Evolutionary conservation across 1,284 basidiomycete genomes (phyloP), one percentile per base, ranked within the genome.

Genomic region (Chondrostereum purpureum): DNA sequence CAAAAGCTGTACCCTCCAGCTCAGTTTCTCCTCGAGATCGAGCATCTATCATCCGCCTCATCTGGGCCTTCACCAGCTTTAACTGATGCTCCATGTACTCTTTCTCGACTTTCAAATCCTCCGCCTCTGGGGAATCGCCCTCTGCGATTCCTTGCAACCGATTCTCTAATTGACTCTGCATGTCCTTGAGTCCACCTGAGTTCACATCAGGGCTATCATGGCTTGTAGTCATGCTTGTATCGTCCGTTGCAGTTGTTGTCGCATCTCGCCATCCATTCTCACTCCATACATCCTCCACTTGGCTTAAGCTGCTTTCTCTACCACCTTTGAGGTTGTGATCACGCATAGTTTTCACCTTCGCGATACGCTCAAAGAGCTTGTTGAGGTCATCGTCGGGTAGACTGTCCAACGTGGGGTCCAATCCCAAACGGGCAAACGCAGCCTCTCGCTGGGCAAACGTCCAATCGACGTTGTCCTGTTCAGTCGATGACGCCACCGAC

Each of bases 331-430:
- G 71, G 51, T 79, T 77, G 53, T 85, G 80, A 54, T 88, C 87
- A 8, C 92, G 83, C 70, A 91, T 76, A 6, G 84, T 91, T 64
- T 95, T 91, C 42, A 95, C 91, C 60, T 91, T 92, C 24, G 92
- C 83, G 62, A 93, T 89, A 65, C 87, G 85, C 65, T 96, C 90
- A 62, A 87, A 97, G 13, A 97, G 72, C 59, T 88, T 91, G 70
- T 95, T 94, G 43, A 97, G 71, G 60, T 97, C 93, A 45, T 91
- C 87, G 61, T 97, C 92, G 0, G 89, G 89, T 20, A 97, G 74
- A 57, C 86, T 89, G 60, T 96, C 91, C 21, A 97, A 72, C 13
- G 88, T 78, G 4, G 93, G 89, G 58, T 93, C 88, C 14, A 89
- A 65, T 1, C 91, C 90, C 12, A 94, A 69, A 42, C 84, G 75